Base-by-base conservation (phyloP, 2,329 filamentous ascomycete genomes). In the Hypocrella siamensis region DNA sequence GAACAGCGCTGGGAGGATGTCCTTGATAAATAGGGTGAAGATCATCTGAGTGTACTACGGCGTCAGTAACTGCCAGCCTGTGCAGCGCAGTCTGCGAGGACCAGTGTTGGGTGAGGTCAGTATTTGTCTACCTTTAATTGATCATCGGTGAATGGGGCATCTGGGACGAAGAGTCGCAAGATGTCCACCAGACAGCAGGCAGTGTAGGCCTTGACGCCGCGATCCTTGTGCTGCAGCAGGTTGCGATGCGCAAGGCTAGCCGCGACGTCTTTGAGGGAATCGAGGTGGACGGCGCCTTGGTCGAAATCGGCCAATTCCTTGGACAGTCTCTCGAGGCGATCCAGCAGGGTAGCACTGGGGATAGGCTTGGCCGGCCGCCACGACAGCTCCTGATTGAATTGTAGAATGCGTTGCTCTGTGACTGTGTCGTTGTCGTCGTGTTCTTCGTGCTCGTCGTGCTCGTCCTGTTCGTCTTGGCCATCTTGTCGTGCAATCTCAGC, bases 331-430 rank as follows among this genome's bases (percentile, higher is more conserved):
- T 88, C 79, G 32, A 98, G 71, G 30, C 90, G 77, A 47, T 74
- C 70, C 42, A 94, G 65, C 31, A 98, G 71, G 42, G 86, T 84
- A 41, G 72, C 75, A 30, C 86, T 82, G 24, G 80, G 65, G 47
- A 98, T 93, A 32, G 85, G 75, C 56, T 83, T 90, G 36, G 88
- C 90, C 27, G 86, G 83, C 49, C 80, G 80, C 82, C 90, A 94
- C 51, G 84, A 82, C 35, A 98, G 65, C 40, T 83, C 67, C 49
- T 94, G 77, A 46, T 86, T 73, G 65, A 96, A 96, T 43, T 74
- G 62, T 30, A 98, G 70, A 35, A 53, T 57, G 27, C 43, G 47
- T 36, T 43, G 30, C 18, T 39, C 40, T 11, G 28, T 28, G 14
- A 33, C 36, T 9, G 34, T 35, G 15, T 39, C 36, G 18, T 35